A percentile compares a stretch with the other conserved stretches of the same genome.
phyloP scores from a whole-genome alignment of 169 alveolate genomes.

The Plasmodium cynomolgi region DNA sequence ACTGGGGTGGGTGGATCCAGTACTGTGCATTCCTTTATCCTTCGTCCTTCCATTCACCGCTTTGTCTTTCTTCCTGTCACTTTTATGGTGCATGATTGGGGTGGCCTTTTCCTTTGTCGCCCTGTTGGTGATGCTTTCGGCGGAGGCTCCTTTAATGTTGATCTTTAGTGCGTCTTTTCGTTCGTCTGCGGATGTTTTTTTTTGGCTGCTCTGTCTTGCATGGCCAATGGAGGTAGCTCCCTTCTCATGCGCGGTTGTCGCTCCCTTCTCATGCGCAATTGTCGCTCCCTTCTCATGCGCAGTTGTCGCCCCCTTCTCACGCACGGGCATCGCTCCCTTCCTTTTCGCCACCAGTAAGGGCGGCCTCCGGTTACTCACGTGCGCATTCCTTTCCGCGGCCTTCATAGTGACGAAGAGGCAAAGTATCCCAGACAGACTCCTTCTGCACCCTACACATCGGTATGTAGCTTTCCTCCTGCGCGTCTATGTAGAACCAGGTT shows the following conservation, averaged over 20 bases:
- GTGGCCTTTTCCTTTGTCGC: neutral
- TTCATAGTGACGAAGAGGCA: conserved; percentile 9
- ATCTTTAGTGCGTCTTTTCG: neutral
- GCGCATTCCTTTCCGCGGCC: neutral
- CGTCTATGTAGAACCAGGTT: neutral
- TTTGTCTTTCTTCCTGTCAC: neutral
- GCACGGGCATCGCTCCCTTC: no score
- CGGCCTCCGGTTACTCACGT: neutral
- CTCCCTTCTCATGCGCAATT: no score
- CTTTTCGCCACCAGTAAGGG: conserved; percentile 3
- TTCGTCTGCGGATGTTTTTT: neutral
- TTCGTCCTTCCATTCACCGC: neutral
- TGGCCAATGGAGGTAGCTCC: neutral
- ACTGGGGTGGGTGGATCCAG: neutral
- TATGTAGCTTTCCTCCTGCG: neutral
- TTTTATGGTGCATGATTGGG: neutral
- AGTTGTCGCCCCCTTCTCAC: no score
- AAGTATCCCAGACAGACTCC: neutral
- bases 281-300: no score
- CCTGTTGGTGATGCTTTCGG: neutral
- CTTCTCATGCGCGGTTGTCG: neutral
- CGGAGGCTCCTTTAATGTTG: neutral
- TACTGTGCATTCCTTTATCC: neutral
- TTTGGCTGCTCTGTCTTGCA: neutral
- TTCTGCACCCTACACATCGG: neutral